phyloP scores from a whole-genome alignment of 495 filamentous ascomycete genomes.

The Margaritispora aquatica region DNA sequence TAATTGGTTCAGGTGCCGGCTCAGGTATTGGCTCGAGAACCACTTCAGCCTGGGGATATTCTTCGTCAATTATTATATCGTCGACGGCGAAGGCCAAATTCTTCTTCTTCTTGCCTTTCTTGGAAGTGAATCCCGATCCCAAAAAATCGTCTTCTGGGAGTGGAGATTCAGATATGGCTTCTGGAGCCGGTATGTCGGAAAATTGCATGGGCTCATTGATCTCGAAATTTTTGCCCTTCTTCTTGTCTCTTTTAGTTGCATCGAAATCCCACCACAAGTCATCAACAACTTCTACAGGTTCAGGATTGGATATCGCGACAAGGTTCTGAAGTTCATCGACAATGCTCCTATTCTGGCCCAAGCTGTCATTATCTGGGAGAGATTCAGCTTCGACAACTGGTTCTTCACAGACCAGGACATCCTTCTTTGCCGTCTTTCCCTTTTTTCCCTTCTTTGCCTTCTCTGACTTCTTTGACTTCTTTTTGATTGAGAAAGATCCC shows the following conservation, averaged over 20 bases:
- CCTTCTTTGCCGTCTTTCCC: background rate
- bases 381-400: background rate
- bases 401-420: background rate
- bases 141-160: background rate
- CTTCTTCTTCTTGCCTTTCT: background rate
- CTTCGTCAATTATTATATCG: too few species aligned
- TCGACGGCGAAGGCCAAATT: background rate
- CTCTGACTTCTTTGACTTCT: background rate
- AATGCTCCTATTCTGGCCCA: background rate
- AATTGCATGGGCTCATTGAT: background rate
- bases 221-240: background rate
- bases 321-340: background rate
- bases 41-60: background rate
- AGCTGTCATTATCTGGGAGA: background rate
- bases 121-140: background rate
- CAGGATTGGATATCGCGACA: background rate
- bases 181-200: background rate
- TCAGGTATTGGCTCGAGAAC: background rate
- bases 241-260: background rate
- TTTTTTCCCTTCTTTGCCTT: background rate
- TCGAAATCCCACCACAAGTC: background rate
- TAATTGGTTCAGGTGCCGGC: background rate
- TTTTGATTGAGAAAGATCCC: background rate
- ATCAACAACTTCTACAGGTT: background rate
- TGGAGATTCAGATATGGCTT: background rate